phyloP scores from a whole-genome alignment of 768 basidiomycete species.

The Gymnopilus junonius region DNA sequence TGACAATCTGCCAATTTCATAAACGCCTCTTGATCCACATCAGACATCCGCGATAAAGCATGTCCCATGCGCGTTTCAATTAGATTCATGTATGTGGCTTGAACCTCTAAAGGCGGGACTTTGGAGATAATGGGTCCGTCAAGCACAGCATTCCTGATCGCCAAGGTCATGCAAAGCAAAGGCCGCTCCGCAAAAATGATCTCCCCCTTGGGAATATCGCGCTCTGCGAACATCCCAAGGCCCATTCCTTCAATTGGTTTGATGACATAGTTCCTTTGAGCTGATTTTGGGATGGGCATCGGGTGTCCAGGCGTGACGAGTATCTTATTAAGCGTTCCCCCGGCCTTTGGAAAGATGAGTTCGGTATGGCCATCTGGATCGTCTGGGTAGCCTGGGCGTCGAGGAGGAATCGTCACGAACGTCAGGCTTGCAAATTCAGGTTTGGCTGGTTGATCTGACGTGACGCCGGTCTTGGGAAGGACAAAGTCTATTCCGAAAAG shows the following conservation, averaged over 20 bases:
- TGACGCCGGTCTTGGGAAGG: too few relatives aligned
- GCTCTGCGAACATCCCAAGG: neutral
- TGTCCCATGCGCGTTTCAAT: neutral
- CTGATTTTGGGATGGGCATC: neutral
- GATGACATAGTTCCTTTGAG: neutral
- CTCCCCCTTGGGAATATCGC: neutral
- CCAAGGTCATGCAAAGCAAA: neutral
- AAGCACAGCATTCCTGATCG: neutral
- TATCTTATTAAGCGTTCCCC: neutral
- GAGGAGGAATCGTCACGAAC: neutral
- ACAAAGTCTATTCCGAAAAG: too few relatives aligned
- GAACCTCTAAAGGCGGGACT: too few relatives aligned
- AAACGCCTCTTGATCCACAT: neutral
- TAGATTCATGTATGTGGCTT: too few relatives aligned
- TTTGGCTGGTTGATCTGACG: neutral
- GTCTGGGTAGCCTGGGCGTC: neutral
- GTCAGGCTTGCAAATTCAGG: neutral
- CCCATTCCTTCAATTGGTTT: neutral
- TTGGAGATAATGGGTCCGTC: too few relatives aligned
- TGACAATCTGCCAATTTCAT: neutral
- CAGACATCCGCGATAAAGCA: neutral
- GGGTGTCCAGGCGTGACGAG: neutral
- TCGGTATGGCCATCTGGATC: neutral
- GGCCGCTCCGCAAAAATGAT: neutral
- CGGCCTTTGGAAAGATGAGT: neutral